Percentiles rank a stretch among this genome's conserved stretches.
phyloP scores from a whole-genome alignment of 257 asterid genomes.

The Solanum pinnatisectum region DNA sequence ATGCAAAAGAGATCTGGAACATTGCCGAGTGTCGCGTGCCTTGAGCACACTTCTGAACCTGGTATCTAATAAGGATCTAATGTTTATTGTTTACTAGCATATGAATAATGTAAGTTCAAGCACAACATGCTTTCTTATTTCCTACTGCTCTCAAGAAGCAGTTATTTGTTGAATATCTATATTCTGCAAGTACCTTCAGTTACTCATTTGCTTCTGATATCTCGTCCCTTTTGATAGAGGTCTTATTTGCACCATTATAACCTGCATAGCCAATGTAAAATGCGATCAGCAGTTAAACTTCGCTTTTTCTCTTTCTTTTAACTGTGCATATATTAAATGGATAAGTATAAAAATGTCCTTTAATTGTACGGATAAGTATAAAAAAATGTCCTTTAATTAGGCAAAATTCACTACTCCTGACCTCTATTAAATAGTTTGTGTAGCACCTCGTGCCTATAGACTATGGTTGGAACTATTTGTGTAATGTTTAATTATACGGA shows the following conservation, averaged over 20 bases:
- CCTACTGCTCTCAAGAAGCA: not conserved
- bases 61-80: not conserved
- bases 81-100: not conserved
- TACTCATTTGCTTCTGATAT: not conserved
- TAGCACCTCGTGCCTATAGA: not conserved
- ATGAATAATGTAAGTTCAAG: not conserved
- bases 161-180: not conserved
- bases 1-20: slow-evolving; percentile 85
- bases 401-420: not conserved
- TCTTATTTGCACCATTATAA: not conserved
- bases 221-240: not conserved
- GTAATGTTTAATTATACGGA: no score
- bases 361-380: not conserved
- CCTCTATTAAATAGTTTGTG: not conserved
- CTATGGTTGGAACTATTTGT: no score
- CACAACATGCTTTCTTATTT: not conserved
- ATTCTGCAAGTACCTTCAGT: not conserved
- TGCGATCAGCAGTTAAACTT: not conserved
- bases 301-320: not conserved
- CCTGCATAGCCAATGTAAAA: not conserved
- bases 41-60: not conserved
- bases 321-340: not conserved
- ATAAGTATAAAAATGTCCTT: not conserved
- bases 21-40: slow-evolving; percentile 53
- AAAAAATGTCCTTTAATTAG: not conserved